Evolutionary conservation across 108 stramenopile genomes (phyloP).

Genomic region (Cylindrotheca fusiformis): DNA sequence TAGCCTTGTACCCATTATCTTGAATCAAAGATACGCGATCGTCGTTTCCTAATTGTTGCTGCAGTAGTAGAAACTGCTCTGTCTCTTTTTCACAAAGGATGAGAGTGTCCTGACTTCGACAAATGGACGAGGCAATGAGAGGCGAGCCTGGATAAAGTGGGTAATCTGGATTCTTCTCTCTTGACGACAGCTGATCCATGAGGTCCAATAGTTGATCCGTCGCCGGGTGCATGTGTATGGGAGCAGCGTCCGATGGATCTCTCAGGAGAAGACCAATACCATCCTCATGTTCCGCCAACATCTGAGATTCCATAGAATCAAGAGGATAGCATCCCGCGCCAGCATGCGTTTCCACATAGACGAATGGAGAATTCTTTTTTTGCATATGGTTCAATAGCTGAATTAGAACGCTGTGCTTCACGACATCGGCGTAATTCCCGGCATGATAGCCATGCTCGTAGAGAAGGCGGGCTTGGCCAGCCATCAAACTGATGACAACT

Average conservation of each 20-base stretch:
- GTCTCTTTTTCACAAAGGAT: slow-evolving; percentile 4
- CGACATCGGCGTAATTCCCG: slow-evolving; percentile 14
- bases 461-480: too few species aligned
- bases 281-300: slow-evolving; percentile 1
- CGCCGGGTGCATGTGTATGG: not conserved
- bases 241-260: not conserved
- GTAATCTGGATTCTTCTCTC: not conserved
- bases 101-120: not conserved
- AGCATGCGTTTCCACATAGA: slow-evolving; percentile 13
- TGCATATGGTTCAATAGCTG: slow-evolving; percentile 1
- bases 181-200: not conserved
- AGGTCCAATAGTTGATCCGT: not conserved
- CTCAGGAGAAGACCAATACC: not conserved
- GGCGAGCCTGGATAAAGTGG: slow-evolving; percentile 1
- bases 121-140: not conserved
- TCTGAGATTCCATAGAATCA: not conserved
- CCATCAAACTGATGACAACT: too few species aligned
- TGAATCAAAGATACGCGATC: not conserved
- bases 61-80: slow-evolving; percentile 4
- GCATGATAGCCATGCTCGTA: slow-evolving; percentile 11
- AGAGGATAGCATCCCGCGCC: slow-evolving; percentile 2
- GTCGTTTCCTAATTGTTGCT: not conserved
- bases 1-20: slow-evolving; percentile 5
- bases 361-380: slow-evolving; percentile 3
- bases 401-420: slow-evolving; percentile 8